Conservation (phyloP, 83 land plant genomes). For the Thuja plicata region DNA sequence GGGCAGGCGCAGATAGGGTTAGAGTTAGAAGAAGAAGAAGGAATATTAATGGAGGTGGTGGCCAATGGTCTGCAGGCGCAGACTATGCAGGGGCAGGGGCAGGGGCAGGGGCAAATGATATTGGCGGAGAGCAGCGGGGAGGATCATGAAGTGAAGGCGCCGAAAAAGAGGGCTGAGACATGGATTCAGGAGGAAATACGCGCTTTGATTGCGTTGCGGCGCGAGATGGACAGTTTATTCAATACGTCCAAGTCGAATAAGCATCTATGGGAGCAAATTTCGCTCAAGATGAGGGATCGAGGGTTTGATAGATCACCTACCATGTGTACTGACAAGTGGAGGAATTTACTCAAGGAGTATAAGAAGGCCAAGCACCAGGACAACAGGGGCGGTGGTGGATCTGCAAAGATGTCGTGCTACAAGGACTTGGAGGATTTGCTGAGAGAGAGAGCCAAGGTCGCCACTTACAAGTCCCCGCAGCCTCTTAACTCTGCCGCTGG, state of each 20-base stretch:
- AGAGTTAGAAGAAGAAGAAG: conserved; percentile 28
- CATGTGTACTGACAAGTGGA: conserved; percentile 99
- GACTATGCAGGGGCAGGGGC: conserved; percentile 15
- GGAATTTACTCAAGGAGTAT: conserved; percentile 94
- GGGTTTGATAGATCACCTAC: conserved; percentile 96
- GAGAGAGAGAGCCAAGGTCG: conserved; percentile 65
- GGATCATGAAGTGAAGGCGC: conserved; percentile 63
- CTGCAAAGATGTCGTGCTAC: conserved; percentile 82
- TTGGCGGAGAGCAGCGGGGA: conserved; percentile 62
- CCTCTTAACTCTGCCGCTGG: conserved; percentile 10
- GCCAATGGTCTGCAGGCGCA: conserved; percentile 27
- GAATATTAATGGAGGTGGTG: conserved; percentile 51
- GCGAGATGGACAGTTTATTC: conserved; percentile 82
- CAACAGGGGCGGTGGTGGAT: conserved; percentile 33
- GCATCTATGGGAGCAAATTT: conserved; percentile 97
- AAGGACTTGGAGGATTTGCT: conserved; percentile 93
- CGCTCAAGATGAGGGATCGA: conserved; percentile 86
- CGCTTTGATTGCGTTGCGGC: conserved; percentile 61
- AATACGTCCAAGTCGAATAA: conserved; percentile 97
- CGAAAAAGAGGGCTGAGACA: conserved; percentile 98
- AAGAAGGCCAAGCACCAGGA: conserved; percentile 88
- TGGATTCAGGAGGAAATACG: conserved; percentile 98
- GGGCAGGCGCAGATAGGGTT: not conserved
- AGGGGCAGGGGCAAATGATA: conserved; percentile 33
- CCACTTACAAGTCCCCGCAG: conserved; percentile 47